Percentiles rank a stretch among this genome's conserved stretches.
These are phyloP conservation scores for Sphenostylis stenocarpa DNA, from an alignment of 306 rosid species.

Conservation along the genomic window DNA sequence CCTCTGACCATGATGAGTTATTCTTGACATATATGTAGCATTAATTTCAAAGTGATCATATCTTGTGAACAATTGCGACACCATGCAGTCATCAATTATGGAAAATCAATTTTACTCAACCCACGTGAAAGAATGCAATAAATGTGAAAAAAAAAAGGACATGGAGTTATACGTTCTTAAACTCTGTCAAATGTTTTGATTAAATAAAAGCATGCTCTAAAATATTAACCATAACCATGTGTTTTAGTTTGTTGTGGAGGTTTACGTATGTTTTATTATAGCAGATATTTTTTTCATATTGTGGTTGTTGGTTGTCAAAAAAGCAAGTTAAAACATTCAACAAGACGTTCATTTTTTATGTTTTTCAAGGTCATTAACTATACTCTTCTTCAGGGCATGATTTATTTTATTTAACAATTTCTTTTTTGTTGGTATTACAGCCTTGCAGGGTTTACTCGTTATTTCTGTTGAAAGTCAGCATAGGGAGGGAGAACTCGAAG, in stretches of 20 bases:
- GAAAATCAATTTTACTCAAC: slow-evolving; percentile 14
- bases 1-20: slow-evolving; percentile 24
- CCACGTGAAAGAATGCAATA: slow-evolving; percentile 24
- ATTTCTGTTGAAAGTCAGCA: slow-evolving; percentile 53
- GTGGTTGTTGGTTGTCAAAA: slow-evolving; percentile 24
- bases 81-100: not conserved
- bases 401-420: slow-evolving; percentile 3
- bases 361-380: not conserved
- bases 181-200: slow-evolving; percentile 17
- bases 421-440: not conserved
- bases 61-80: slow-evolving; percentile 18
- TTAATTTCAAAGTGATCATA: slow-evolving; percentile 3
- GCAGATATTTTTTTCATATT: not conserved
- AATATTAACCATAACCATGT: slow-evolving; percentile 24
- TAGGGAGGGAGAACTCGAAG: slow-evolving; percentile 22
- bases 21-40: not conserved
- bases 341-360: not conserved
- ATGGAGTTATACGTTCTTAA: slow-evolving; percentile 8
- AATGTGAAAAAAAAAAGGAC: not conserved
- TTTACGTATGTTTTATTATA: not conserved
- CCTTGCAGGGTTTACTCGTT: slow-evolving; percentile 44
- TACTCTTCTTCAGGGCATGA: not conserved
- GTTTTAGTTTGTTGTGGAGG: slow-evolving; percentile 1
- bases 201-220: not conserved
- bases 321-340: slow-evolving; percentile 10